phyloP scores from a whole-genome alignment of 78 protist species.

The Bodo saltans region DNA sequence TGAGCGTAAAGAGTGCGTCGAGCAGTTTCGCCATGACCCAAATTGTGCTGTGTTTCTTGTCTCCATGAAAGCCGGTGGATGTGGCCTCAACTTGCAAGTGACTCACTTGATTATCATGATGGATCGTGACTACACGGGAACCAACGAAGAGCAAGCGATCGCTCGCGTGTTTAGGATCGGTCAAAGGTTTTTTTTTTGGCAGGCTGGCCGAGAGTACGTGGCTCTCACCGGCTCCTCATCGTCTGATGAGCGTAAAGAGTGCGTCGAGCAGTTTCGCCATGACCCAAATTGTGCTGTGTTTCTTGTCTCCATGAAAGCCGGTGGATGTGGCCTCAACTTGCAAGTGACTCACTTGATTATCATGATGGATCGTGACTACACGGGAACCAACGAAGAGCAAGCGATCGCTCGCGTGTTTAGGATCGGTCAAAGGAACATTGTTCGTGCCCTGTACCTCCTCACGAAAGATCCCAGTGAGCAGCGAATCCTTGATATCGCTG shows the following conservation, averaged over 20 bases:
- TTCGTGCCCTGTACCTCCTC: slow-evolving; percentile 20
- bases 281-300: not conserved
- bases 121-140: not conserved
- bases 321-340: slow-evolving; percentile 68
- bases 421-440: slow-evolving; percentile 90
- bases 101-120: not conserved
- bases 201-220: too few species aligned
- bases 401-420: slow-evolving; percentile 85
- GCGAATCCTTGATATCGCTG: too few species aligned
- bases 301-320: slow-evolving; percentile 36
- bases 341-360: slow-evolving; percentile 61
- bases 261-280: slow-evolving; percentile 36
- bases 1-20: slow-evolving; percentile 11
- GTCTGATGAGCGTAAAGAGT: not conserved
- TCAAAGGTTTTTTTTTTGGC: too few species aligned
- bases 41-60: too few species aligned
- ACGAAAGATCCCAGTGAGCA: too few species aligned
- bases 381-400: slow-evolving; percentile 77
- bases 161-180: not conserved
- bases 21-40: slow-evolving; percentile 35
- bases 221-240: slow-evolving; percentile 31
- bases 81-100: not conserved
- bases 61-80: not conserved
- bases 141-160: not conserved
- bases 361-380: slow-evolving; percentile 68